Evolutionary conservation across 176 grass and related monocot genomes (phyloP), one percentile per base, ranked within the genome.

Genomic region (Ampelocalamus luodianensis): DNA sequence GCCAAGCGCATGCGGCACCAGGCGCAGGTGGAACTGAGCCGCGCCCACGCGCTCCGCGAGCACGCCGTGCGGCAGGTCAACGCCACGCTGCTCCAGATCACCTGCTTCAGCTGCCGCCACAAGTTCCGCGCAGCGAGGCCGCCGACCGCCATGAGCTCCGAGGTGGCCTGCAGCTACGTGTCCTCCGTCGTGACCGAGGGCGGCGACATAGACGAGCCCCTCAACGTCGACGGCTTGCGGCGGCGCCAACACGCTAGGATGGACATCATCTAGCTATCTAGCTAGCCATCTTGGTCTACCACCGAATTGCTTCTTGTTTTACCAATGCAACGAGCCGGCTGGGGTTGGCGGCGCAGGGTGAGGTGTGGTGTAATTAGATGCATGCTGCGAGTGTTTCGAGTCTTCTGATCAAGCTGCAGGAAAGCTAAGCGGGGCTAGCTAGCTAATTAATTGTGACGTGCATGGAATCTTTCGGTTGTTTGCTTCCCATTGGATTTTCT

Each of bases 1-100:
- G 97, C 97, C 3, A 94, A 91, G 82, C 83, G 97, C 64, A 91
- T 96, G 49, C 88, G 97, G 83, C 90, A 90, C 22, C 92, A 92
- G 56, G 93, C 97, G 53, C 91, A 94, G 90, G 73, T 83, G 62
- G 97, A 99, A 86, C 93, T 99, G n/a, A 85, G 81, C 83, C 90
- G 92, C 38, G 97, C 93, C 34, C 91, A 92, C 77, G 97, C 84
- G 23, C 71, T 96, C 49, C 83, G 93, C 23, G 90, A 96, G 23
- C 91, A 90, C 75, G 93, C 97, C n/a, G 87, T 94, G 29, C 83
- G 84, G 55, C 92, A 99, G 27, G 91, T 94, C 34, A 96, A 91
- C 80, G 90, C 90, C 1, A 91, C 86, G 63, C 81, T 96, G 74
- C 86, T 92, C 32, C 92, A 94, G 79, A 88, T 99, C 74, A 99